Percentiles rank a stretch among this genome's conserved stretches.
Evolutionary conservation across 192 early-diverging fungal species (phyloP).

Genomic region (Cetraspora pellucida): DNA sequence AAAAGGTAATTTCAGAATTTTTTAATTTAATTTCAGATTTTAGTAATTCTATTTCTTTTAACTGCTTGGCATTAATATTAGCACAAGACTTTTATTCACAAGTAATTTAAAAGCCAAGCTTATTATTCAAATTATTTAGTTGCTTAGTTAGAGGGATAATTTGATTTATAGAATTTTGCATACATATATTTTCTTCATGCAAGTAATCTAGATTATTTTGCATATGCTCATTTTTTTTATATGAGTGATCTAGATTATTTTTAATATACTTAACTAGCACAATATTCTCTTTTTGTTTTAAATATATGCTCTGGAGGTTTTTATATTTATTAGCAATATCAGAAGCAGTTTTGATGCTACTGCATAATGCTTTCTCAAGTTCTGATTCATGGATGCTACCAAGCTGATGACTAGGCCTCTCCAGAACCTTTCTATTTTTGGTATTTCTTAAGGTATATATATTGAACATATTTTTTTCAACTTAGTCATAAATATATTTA

Average conservation of each 20-base stretch:
- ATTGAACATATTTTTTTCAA: not conserved
- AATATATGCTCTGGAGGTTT: not conserved
- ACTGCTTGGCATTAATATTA: not conserved
- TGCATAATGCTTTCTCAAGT: not conserved
- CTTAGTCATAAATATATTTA: constrained; percentile 2
- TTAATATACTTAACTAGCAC: not conserved
- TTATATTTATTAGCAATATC: constrained; percentile 3
- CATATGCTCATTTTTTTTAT: constrained; percentile 3
- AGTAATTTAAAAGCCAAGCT: not conserved
- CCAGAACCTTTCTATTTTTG: no score
- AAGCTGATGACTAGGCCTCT: not conserved
- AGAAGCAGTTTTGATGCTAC: not conserved
- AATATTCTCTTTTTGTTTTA: not conserved
- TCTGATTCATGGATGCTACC: not conserved
- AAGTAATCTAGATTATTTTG: no score
- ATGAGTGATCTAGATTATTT: not conserved
- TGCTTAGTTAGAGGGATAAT: not conserved
- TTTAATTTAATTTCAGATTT: constrained; percentile 2
- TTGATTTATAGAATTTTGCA: not conserved
- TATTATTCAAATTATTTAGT: not conserved
- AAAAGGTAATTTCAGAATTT: not conserved
- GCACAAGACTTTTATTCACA: not conserved
- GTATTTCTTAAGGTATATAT: not conserved
- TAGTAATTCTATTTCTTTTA: not conserved
- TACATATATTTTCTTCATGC: no score